Conservation (phyloP, 768 basidiomycete species). For the Amyloporia xantha region DNA sequence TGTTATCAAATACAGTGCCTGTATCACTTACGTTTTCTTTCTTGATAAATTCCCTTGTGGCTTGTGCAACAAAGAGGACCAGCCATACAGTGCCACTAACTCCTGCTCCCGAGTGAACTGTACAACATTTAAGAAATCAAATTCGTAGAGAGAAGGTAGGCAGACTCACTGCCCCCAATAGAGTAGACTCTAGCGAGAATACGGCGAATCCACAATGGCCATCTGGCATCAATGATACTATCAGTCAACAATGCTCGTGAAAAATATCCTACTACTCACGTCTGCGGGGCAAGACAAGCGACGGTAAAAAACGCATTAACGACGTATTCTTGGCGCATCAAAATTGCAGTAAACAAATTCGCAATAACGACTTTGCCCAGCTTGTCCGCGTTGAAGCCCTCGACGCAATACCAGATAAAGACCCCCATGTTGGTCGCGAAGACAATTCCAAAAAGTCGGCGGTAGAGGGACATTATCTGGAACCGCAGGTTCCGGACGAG, state of each 20-base stretch:
- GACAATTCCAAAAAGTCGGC: constrained; percentile 44
- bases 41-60: constrained; percentile 38
- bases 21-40: constrained; percentile 26
- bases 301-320: constrained; percentile 47
- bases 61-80: constrained; percentile 40
- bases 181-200: constrained; percentile 48
- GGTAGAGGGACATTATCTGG: constrained; percentile 44
- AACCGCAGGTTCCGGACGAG: constrained; percentile 42
- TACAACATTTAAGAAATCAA: neutral
- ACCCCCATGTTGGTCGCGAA: constrained; percentile 42
- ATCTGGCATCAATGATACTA: constrained; percentile 27
- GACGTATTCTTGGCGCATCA: constrained; percentile 42
- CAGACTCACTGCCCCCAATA: constrained; percentile 38
- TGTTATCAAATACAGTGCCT: neutral
- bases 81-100: constrained; percentile 49
- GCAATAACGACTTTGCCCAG: constrained; percentile 30
- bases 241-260: neutral
- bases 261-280: constrained; percentile 30
- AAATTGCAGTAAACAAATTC: constrained; percentile 37
- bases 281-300: constrained; percentile 39
- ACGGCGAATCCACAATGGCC: constrained; percentile 46
- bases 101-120: constrained; percentile 45
- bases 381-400: constrained; percentile 23
- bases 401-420: constrained; percentile 32
- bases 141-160: neutral